phyloP scores from a whole-genome alignment of 2,329 filamentous ascomycete species.

The Daldinia sp. region DNA sequence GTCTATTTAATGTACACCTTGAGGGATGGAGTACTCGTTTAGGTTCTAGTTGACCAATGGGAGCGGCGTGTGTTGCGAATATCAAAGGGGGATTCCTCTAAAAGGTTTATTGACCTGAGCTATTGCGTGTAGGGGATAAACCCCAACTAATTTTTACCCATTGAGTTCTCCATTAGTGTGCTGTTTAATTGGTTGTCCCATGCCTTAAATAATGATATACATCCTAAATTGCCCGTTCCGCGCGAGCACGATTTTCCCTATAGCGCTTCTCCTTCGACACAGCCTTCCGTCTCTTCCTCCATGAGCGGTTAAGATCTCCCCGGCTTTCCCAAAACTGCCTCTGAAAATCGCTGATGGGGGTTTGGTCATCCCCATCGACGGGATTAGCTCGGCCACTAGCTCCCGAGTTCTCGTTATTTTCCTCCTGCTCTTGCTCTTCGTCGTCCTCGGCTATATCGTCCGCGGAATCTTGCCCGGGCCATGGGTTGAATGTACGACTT shows the following conservation, averaged over 20 bases:
- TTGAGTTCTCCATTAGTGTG: too few species aligned
- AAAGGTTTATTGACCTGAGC: too few species aligned
- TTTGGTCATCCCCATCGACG: neutral
- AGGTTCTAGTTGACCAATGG: too few species aligned
- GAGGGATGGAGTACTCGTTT: too few species aligned
- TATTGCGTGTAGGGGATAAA: too few species aligned
- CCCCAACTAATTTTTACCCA: too few species aligned
- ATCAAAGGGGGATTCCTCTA: too few species aligned
- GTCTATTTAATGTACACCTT: too few species aligned
- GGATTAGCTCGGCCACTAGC: conserved; percentile 4
- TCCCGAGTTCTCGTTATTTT: conserved; percentile 32
- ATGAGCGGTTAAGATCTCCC: conserved; percentile 69
- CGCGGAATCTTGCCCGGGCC: conserved; percentile 50
- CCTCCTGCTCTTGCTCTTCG: conserved; percentile 50
- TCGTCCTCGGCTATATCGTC: conserved; percentile 47
- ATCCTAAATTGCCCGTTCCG: conserved; percentile 51
- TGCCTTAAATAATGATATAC: neutral
- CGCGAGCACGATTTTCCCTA: conserved; percentile 67
- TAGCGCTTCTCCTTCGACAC: conserved; percentile 73
- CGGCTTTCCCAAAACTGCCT: conserved; percentile 74
- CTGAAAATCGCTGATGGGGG: conserved; percentile 62
- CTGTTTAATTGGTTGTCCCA: too few species aligned
- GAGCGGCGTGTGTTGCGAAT: too few species aligned
- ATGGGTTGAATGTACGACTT: conserved; percentile 68
- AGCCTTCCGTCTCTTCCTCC: conserved; percentile 70